A percentile compares a stretch with the other conserved stretches of the same genome.
Evolutionary conservation across 306 rosid genomes (phyloP).

Genomic region (Castanospermum australe): DNA sequence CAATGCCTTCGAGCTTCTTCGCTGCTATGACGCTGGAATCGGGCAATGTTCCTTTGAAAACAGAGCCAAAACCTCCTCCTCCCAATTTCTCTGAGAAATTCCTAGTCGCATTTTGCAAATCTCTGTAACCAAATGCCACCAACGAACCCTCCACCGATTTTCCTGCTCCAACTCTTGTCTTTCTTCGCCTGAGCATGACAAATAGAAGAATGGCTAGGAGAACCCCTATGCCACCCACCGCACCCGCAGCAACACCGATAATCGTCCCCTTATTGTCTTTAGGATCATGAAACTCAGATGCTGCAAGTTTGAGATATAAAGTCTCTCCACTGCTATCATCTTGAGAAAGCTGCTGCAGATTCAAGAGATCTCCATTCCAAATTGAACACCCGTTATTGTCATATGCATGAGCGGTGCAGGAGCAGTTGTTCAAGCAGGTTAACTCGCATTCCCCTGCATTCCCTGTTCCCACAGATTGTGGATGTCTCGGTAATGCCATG

Average conservation of each 20-base stretch:
- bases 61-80: conserved; percentile 92
- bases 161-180: conserved; percentile 34
- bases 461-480: conserved; percentile 24
- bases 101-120: conserved; percentile 78
- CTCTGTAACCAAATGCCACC: conserved; percentile 70
- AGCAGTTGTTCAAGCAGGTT: conserved; percentile 43
- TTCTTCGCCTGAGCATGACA: conserved; percentile 40
- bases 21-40: conserved; percentile 78
- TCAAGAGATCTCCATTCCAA: conserved; percentile 61
- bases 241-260: conserved; percentile 48
- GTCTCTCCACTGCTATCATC: conserved; percentile 39
- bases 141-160: conserved; percentile 68
- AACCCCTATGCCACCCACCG: conserved; percentile 34
- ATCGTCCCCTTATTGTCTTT: conserved; percentile 40
- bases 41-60: conserved; percentile 74
- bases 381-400: conserved; percentile 37
- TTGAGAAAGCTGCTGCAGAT: conserved; percentile 49
- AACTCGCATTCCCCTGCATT: conserved; percentile 45
- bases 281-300: conserved; percentile 57
- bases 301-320: conserved; percentile 62
- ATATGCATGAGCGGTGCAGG: conserved; percentile 65
- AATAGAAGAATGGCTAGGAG: conserved; percentile 38
- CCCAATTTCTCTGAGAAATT: conserved; percentile 87
- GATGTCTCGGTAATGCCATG: conserved; percentile 38
- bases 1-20: conserved; percentile 77